Conservation (phyloP, 1,139 yeast genomes). For the Zygosaccharomyces sapae region DNA sequence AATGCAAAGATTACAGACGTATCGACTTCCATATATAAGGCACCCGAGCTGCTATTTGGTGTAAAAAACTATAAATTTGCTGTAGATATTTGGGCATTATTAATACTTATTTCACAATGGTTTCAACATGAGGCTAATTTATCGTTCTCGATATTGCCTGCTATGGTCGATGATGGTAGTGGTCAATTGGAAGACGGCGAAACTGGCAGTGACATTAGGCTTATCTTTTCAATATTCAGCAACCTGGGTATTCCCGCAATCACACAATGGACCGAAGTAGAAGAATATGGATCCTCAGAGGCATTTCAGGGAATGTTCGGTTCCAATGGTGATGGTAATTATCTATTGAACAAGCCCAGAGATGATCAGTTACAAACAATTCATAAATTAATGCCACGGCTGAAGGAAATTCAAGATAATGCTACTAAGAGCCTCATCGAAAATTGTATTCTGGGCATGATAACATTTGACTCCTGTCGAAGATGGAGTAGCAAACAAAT, state of each 20-base stretch:
- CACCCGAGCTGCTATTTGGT: slow-evolving; percentile 81
- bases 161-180: slow-evolving; percentile 33
- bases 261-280: slow-evolving; percentile 47
- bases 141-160: slow-evolving; percentile 32
- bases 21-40: slow-evolving; percentile 70
- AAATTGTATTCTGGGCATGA: slow-evolving; percentile 37
- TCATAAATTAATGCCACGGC: slow-evolving; percentile 38
- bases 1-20: slow-evolving; percentile 61
- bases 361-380: slow-evolving; percentile 12
- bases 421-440: slow-evolving; percentile 20
- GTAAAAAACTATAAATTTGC: slow-evolving; percentile 54
- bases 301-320: slow-evolving; percentile 39
- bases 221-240: slow-evolving; percentile 57
- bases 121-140: slow-evolving; percentile 47
- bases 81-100: slow-evolving; percentile 80
- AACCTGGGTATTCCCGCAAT: slow-evolving; percentile 66
- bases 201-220: slow-evolving; percentile 54
- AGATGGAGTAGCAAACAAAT: slow-evolving; percentile 38
- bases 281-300: slow-evolving; percentile 41
- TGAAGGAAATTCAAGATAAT: slow-evolving; percentile 26
- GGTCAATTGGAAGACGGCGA: slow-evolving; percentile 38
- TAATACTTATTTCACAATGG: slow-evolving; percentile 59
- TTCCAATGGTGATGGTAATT: slow-evolving; percentile 27
- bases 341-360: slow-evolving; percentile 13
- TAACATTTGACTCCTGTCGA: slow-evolving; percentile 40